Evolutionary conservation across 768 basidiomycete genomes (phyloP), one percentile per base, ranked within the genome.

Genomic region (Leccinum incarnatum): DNA sequence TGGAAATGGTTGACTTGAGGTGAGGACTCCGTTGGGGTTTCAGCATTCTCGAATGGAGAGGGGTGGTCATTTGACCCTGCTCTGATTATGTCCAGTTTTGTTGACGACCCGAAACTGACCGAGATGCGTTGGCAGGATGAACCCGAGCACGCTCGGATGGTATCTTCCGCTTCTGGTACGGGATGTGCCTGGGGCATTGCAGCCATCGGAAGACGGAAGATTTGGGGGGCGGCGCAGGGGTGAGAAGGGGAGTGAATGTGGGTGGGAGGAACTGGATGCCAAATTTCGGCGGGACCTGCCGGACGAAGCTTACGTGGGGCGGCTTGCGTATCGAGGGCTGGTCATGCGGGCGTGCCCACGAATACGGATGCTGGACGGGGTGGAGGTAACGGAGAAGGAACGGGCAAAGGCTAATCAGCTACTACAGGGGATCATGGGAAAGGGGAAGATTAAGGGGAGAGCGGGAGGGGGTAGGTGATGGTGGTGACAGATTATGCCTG

Each of bases 121-220:
- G 64, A 68, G 2, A 65, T 5, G 27, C 6, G 54, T 55, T 59
- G 57, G 50, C 65, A 83, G 88, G 74, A 97, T 98, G 94, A 99
- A 99, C 69, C 95, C 97, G 55, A 93, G 91, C 65, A 98, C 95
- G 19, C 85, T 98, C 11, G 92, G 92, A 6, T 96, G 93, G 89
- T 98, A 99, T 74, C 80, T 97, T 34, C 94, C 97, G 23, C 75
- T 98, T 55, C 80, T 95, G 53, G 85, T 91, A 58, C 79, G 82
- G 64, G 85, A 87, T 65, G 77, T 83, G 54, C 83, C 83, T 65
- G 87, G 85, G 10, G 88, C 83, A 58, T 71, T 87, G 66, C 85
- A 87, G 67, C 85, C 87, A 32, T 84, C 83, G 21, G 84, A 83
- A 60, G 59, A 68, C 62, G 66, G 65, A 25, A 53, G 47, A 49